Evolutionary conservation across 2,329 filamentous ascomycete genomes (phyloP).

Genomic region (Xylariales sp.): DNA sequence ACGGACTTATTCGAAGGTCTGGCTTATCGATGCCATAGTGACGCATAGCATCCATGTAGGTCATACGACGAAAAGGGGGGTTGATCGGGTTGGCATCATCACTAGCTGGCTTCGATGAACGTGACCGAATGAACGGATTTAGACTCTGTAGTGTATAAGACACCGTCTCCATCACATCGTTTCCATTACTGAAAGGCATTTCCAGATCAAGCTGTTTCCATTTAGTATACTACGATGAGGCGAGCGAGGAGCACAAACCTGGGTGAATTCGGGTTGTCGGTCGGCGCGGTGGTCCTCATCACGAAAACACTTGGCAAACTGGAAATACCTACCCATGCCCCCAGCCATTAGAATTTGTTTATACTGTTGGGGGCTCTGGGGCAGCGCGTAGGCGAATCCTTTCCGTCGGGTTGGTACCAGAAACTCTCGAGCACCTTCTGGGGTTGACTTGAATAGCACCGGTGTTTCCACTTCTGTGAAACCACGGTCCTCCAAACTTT

Average conservation of each 20-base stretch:
- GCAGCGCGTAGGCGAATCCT: constrained; percentile 87
- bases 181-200: constrained; percentile 83
- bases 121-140: neutral
- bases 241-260: constrained; percentile 62
- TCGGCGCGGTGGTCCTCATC: constrained; percentile 95
- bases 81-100: too few relatives aligned
- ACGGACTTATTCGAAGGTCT: constrained; percentile 75
- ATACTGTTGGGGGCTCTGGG: constrained; percentile 97
- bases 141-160: constrained; percentile 62
- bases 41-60: constrained; percentile 82
- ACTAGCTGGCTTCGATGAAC: too few relatives aligned
- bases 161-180: constrained; percentile 72
- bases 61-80: constrained; percentile 36
- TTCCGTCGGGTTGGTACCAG: constrained; percentile 84
- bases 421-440: constrained; percentile 95
- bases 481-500: constrained; percentile 62
- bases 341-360: constrained; percentile 98
- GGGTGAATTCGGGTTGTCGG: constrained; percentile 95
- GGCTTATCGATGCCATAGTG: constrained; percentile 92
- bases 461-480: constrained; percentile 88
- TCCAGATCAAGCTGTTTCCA: constrained; percentile 83
- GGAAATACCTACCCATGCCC: constrained; percentile 84
- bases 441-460: constrained; percentile 95
- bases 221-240: constrained; percentile 24
- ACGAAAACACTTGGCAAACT: constrained; percentile 93